Evolutionary conservation across 140 eudicot genomes (phyloP).

Genomic region (Senecio squalidus): DNA sequence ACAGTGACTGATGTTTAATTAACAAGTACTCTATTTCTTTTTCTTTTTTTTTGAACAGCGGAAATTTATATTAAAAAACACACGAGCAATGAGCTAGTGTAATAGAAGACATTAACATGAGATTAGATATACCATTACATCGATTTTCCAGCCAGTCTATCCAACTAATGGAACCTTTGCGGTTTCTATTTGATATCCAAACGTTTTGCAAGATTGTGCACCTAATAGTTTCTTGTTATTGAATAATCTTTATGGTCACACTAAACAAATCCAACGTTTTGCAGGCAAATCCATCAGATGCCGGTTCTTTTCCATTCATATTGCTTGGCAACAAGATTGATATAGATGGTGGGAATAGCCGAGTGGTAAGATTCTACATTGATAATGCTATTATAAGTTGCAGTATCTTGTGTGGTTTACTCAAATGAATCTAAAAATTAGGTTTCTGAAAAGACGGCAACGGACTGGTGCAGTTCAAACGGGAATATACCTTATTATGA

Average conservation of each 20-base stretch:
- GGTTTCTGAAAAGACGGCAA: constrained; percentile 83
- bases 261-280: constrained; percentile 9
- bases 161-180: too few relatives aligned
- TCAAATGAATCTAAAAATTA: constrained; percentile 15
- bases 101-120: too few relatives aligned
- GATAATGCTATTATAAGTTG: neutral
- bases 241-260: neutral
- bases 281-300: constrained; percentile 59
- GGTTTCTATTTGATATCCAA: too few relatives aligned
- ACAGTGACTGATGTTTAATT: neutral
- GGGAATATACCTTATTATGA: constrained; percentile 84
- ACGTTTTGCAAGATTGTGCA: too few relatives aligned
- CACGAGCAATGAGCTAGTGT: too few relatives aligned
- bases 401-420: constrained; percentile 1
- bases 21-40: neutral
- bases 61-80: too few relatives aligned
- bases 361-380: constrained; percentile 42
- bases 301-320: constrained; percentile 54
- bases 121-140: too few relatives aligned
- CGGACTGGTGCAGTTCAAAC: constrained; percentile 83
- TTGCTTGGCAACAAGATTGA: constrained; percentile 53
- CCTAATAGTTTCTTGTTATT: too few relatives aligned
- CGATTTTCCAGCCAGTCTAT: too few relatives aligned
- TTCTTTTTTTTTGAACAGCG: too few relatives aligned
- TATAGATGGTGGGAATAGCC: constrained; percentile 56